phyloP scores from a whole-genome alignment of 2,329 filamentous ascomycete species.

The Phoma sp. region DNA sequence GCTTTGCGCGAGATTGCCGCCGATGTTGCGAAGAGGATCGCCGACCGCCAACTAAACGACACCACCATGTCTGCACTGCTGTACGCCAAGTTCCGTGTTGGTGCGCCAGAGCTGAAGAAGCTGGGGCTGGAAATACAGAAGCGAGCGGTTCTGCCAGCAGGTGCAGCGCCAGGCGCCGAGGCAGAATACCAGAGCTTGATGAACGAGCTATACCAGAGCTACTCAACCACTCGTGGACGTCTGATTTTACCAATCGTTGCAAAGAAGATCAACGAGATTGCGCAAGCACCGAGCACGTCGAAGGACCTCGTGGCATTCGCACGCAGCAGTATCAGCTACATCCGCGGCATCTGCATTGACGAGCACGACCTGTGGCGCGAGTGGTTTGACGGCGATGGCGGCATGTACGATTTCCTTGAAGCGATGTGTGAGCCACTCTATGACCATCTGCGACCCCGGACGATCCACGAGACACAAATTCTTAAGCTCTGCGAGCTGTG shows the following conservation, averaged over 20 bases:
- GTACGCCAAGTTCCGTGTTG: slow-evolving; percentile 74
- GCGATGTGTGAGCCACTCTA: slow-evolving; percentile 71
- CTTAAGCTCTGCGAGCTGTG: slow-evolving; percentile 72
- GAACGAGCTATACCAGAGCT: slow-evolving; percentile 69
- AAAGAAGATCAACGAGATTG: slow-evolving; percentile 65
- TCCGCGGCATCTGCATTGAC: slow-evolving; percentile 69
- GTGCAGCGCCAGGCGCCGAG: slow-evolving; percentile 63
- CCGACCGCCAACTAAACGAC: slow-evolving; percentile 72
- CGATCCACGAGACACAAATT: slow-evolving; percentile 70
- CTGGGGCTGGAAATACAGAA: slow-evolving; percentile 73
- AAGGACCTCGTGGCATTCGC: slow-evolving; percentile 71
- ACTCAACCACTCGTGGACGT: slow-evolving; percentile 63
- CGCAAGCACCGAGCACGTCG: slow-evolving; percentile 64
- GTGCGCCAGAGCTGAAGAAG: slow-evolving; percentile 69
- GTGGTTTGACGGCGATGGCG: slow-evolving; percentile 69
- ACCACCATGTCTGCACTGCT: slow-evolving; percentile 74
- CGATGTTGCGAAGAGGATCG: slow-evolving; percentile 67
- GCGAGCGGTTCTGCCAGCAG: slow-evolving; percentile 65
- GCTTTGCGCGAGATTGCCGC: slow-evolving; percentile 67
- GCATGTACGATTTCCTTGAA: slow-evolving; percentile 70
- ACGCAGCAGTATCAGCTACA: slow-evolving; percentile 68
- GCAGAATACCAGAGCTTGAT: slow-evolving; percentile 71
- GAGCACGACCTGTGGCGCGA: slow-evolving; percentile 72
- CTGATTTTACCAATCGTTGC: slow-evolving; percentile 67
- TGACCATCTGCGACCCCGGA: slow-evolving; percentile 68